Percentiles rank a stretch among this genome's conserved stretches.
Conservation (phyloP, 352 stramenopile species). For the Globisporangium takayamanum region DNA sequence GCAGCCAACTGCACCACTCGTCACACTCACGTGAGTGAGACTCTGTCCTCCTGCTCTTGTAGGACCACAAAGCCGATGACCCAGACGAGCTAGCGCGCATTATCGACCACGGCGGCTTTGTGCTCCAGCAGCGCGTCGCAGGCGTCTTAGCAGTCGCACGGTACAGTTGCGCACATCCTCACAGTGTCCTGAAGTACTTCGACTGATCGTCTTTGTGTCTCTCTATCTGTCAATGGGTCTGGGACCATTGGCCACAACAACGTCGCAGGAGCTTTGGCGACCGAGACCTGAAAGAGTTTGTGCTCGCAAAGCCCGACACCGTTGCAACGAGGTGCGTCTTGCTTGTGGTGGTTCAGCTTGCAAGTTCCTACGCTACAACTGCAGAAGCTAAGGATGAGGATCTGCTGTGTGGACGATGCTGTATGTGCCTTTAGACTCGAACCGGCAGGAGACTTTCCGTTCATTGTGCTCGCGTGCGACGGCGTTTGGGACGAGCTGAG, state of each 20-base stretch:
- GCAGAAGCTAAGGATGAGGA: background rate
- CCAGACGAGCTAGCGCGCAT: slow-evolving; percentile 51
- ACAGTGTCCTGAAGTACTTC: background rate
- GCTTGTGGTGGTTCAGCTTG: too few relatives aligned
- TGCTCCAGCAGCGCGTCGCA: slow-evolving; percentile 62
- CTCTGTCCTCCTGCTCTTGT: background rate
- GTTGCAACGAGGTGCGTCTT: slow-evolving; percentile 32
- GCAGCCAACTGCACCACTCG: too few relatives aligned
- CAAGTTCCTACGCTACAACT: background rate
- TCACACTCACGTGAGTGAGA: background rate
- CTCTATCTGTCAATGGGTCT: background rate
- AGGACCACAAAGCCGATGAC: slow-evolving; percentile 74
- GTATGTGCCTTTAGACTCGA: slow-evolving; percentile 27
- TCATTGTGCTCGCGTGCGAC: slow-evolving; percentile 74
- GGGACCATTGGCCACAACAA: too few relatives aligned
- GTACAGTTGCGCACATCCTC: slow-evolving; percentile 17
- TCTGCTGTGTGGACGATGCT: background rate
- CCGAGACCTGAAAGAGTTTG: slow-evolving; percentile 62
- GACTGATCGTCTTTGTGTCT: slow-evolving; percentile 5
- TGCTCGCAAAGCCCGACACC: slow-evolving; percentile 41
- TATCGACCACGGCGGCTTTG: slow-evolving; percentile 51
- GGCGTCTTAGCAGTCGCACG: slow-evolving; percentile 67
- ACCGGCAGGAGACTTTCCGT: slow-evolving; percentile 38
- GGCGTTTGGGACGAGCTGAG: slow-evolving; percentile 73
- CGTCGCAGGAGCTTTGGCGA: slow-evolving; percentile 70